Conservation (phyloP, 805 yeast species). For the Candida fluviatilis region DNA sequence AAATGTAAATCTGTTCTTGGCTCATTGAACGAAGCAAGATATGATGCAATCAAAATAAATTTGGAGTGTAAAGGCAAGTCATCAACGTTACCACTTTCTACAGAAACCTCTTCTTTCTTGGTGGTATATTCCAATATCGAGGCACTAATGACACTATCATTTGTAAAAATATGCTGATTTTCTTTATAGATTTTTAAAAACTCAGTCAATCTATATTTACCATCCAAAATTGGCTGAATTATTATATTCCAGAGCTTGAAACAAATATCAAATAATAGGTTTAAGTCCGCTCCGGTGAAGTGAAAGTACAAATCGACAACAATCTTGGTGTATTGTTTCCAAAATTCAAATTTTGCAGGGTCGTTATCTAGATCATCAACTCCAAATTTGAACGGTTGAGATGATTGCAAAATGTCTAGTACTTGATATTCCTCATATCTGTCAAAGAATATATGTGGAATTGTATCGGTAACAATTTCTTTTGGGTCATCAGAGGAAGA, state of each 20-base stretch:
- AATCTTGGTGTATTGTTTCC: slow-evolving; percentile 41
- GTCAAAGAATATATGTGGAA: slow-evolving; percentile 40
- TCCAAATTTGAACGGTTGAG: slow-evolving; percentile 22
- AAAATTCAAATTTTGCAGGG: slow-evolving; percentile 21
- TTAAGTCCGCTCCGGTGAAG: slow-evolving; percentile 43
- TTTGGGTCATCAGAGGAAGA: slow-evolving; percentile 37
- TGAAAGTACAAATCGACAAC: slow-evolving; percentile 43
- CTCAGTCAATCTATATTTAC: slow-evolving; percentile 19
- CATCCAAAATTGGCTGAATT: slow-evolving; percentile 20
- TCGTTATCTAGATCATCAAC: slow-evolving; percentile 12
- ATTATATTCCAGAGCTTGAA: slow-evolving; percentile 31
- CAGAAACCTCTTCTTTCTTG: slow-evolving; percentile 16
- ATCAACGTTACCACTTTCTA: slow-evolving; percentile 19
- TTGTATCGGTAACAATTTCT: slow-evolving; percentile 30
- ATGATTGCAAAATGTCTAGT: slow-evolving; percentile 31
- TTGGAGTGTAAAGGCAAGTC: slow-evolving; percentile 62
- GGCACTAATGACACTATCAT: slow-evolving; percentile 27
- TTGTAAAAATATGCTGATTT: slow-evolving; percentile 21
- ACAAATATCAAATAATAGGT: slow-evolving; percentile 28
- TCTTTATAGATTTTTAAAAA: slow-evolving; percentile 34
- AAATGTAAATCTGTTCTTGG: slow-evolving; percentile 63
- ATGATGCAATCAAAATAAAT: slow-evolving; percentile 75
- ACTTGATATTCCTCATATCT: slow-evolving; percentile 35
- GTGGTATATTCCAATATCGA: slow-evolving; percentile 23
- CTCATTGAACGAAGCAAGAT: slow-evolving; percentile 74